Percentiles rank a stretch among this genome's conserved stretches.
Conservation (phyloP, 179 eudicot species). For the Beta corolliflora region DNA sequence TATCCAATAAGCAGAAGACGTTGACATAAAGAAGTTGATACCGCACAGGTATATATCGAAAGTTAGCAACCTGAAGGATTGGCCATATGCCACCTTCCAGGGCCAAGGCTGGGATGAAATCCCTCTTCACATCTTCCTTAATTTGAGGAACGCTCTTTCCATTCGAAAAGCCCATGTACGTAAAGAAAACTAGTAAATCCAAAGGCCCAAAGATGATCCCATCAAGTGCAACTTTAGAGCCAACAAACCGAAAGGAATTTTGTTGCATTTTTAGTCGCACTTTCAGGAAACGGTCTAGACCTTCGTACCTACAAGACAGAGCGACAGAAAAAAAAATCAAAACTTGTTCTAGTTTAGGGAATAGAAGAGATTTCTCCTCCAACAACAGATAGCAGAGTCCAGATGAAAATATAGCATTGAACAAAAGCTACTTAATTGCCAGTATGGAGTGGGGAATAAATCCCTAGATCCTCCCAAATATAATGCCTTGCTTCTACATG, state of each 20-base stretch:
- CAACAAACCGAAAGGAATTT: constrained; percentile 75
- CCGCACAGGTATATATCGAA: constrained; percentile 81
- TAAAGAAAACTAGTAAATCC: constrained; percentile 87
- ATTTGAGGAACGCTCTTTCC: constrained; percentile 79
- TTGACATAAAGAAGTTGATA: constrained; percentile 94
- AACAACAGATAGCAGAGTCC: not conserved
- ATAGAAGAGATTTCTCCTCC: not conserved
- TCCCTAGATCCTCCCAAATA: not conserved
- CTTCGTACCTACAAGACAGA: constrained; percentile 73
- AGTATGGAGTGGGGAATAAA: not conserved
- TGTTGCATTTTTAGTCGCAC: constrained; percentile 54
- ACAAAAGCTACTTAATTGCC: not conserved
- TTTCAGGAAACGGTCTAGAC: constrained; percentile 68
- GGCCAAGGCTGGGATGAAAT: constrained; percentile 77
- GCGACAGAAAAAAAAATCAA: not conserved
- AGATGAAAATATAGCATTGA: not conserved
- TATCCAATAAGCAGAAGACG: constrained; percentile 91
- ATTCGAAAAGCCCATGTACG: constrained; percentile 85
- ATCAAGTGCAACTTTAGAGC: constrained; percentile 80
- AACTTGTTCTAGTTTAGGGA: not conserved
- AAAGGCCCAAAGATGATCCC: constrained; percentile 90
- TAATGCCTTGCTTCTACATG: not conserved
- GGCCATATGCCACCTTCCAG: constrained; percentile 97
- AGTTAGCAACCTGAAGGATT: constrained; percentile 83
- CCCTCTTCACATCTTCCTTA: constrained; percentile 92